A percentile compares a stretch with the other conserved stretches of the same genome.
These are phyloP conservation scores for Fagus crenata DNA, from an alignment of 306 rosid genomes.

Conservation along the genomic window DNA sequence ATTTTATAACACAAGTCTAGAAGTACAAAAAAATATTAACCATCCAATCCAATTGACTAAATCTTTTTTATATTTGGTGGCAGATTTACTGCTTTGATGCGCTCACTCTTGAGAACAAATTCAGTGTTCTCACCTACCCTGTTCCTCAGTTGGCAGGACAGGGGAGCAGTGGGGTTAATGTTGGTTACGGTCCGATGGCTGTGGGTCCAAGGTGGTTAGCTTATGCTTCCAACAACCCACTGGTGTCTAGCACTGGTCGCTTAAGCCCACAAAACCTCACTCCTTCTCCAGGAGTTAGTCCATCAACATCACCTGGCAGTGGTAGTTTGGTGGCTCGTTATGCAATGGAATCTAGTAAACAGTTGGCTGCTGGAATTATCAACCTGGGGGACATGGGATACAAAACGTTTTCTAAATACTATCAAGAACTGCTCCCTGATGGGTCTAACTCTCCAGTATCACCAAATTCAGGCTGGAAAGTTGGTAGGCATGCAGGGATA, in stretches of 20 bases:
- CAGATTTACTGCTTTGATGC: conserved; percentile 94
- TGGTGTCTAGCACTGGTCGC: conserved; percentile 58
- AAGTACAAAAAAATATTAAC: background rate
- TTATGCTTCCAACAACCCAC: conserved; percentile 70
- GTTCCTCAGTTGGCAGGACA: conserved; percentile 77
- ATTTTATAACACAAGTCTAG: background rate
- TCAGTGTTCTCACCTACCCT: conserved; percentile 83
- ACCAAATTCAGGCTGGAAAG: conserved; percentile 70
- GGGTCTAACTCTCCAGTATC: conserved; percentile 68
- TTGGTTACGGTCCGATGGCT: conserved; percentile 92
- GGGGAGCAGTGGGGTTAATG: conserved; percentile 67
- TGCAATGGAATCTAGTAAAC: conserved; percentile 87
- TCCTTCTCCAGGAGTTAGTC: conserved; percentile 69
- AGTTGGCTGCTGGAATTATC: conserved; percentile 73
- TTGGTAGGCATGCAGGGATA: conserved; percentile 57
- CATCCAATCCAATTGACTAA: conserved; percentile 5
- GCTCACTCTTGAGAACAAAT: conserved; percentile 66
- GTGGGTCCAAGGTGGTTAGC: conserved; percentile 99
- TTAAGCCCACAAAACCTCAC: conserved; percentile 70
- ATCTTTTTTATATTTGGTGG: conserved; percentile 34
- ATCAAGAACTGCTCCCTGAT: conserved; percentile 77
- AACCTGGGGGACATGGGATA: conserved; percentile 53
- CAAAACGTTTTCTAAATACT: conserved; percentile 54
- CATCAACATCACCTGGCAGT: conserved; percentile 74
- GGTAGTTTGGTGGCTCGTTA: conserved; percentile 69